phyloP scores from a whole-genome alignment of 192 early-diverging fungal genomes.

The Paraglomus brasilianum region DNA sequence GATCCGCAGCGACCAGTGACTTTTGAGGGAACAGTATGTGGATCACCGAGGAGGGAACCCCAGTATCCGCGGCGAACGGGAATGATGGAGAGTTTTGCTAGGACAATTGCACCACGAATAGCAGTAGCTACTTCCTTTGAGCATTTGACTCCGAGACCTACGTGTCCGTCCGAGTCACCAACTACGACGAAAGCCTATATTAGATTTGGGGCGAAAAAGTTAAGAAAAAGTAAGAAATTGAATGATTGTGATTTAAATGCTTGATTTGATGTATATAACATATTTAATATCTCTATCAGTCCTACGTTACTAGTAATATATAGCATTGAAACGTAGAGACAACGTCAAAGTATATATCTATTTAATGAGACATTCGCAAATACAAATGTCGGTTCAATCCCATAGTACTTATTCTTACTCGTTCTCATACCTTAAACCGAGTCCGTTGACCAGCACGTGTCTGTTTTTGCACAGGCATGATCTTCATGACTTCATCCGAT shows the following conservation, averaged over 20 bases:
- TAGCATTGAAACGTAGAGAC: too few relatives aligned
- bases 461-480: slow-evolving; percentile 99
- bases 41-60: slow-evolving; percentile 93
- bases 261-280: neutral
- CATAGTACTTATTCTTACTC: neutral
- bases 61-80: slow-evolving; percentile 99
- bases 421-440: slow-evolving; percentile 79
- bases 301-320: too few relatives aligned
- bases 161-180: slow-evolving; percentile 96
- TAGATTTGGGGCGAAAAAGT: neutral
- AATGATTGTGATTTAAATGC: neutral
- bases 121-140: slow-evolving; percentile 99
- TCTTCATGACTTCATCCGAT: slow-evolving; percentile 99
- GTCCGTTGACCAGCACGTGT: slow-evolving; percentile 99
- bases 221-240: neutral
- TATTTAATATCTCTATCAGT: too few relatives aligned
- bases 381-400: neutral
- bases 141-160: slow-evolving; percentile 99
- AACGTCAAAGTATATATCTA: neutral
- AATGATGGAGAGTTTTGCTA: slow-evolving; percentile 97
- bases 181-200: slow-evolving; percentile 90
- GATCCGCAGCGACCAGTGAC: slow-evolving; percentile 97
- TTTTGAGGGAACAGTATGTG: slow-evolving; percentile 98
- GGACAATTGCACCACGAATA: slow-evolving; percentile 97
- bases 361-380: neutral